Conservation (phyloP, 495 filamentous ascomycete genomes). For the Cercophora scortea region DNA sequence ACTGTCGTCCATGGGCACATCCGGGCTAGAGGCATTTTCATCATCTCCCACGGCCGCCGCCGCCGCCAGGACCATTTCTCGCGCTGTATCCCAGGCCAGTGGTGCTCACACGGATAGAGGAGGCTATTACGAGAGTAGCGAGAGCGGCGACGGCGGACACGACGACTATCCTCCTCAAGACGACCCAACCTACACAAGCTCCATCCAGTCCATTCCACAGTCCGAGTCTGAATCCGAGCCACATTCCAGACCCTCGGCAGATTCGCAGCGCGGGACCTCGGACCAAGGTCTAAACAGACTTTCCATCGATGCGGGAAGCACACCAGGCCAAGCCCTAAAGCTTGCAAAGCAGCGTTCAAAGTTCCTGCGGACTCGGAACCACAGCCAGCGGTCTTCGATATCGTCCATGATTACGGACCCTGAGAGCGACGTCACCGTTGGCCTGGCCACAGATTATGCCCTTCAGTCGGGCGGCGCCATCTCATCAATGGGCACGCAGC, state of each 20-base stretch:
- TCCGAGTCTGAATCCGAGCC: constrained; percentile 1
- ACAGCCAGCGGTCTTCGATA: constrained; percentile 69
- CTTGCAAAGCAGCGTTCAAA: constrained; percentile 48
- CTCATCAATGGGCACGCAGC: constrained; percentile 48
- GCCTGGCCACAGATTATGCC: constrained; percentile 73
- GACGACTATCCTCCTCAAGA: background rate
- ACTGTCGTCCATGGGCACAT: constrained; percentile 24
- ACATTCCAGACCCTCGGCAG: background rate
- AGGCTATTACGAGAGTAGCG: background rate
- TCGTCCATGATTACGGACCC: constrained; percentile 63
- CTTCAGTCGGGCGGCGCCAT: constrained; percentile 75
- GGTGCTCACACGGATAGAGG: constrained; percentile 8
- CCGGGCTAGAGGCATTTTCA: constrained; percentile 50
- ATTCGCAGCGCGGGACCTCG: constrained; percentile 4
- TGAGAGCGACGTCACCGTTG: constrained; percentile 58
- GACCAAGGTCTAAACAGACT: constrained; percentile 19
- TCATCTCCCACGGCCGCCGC: constrained; percentile 64
- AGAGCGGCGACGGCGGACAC: background rate
- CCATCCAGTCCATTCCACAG: background rate
- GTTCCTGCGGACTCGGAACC: constrained; percentile 64
- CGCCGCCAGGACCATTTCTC: constrained; percentile 48
- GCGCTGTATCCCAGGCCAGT: constrained; percentile 42
- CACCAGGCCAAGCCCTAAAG: constrained; percentile 21
- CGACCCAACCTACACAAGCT: background rate
- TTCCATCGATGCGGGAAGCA: constrained; percentile 25